Percentiles rank a stretch among this genome's conserved stretches.
These are phyloP conservation scores for Phanerochaete carnosa DNA, from an alignment of 768 basidiomycete genomes.

Conservation along the genomic window DNA sequence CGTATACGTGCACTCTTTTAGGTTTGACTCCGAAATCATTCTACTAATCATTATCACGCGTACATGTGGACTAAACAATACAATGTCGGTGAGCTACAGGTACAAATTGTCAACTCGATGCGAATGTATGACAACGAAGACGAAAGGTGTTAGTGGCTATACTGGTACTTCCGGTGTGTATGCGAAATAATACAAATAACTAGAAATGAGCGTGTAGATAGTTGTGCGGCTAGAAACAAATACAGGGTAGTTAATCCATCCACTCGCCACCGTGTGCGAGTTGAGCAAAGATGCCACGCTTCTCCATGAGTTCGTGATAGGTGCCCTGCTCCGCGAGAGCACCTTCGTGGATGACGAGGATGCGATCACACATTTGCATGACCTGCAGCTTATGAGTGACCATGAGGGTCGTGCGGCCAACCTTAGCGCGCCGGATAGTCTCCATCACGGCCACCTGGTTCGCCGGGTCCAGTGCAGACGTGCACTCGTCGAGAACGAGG, in stretches of 20 bases:
- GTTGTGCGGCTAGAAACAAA: not conserved
- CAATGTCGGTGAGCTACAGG: not conserved
- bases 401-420: constrained; percentile 82
- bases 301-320: constrained; percentile 66
- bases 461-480: constrained; percentile 82
- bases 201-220: not conserved
- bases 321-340: constrained; percentile 73
- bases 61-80: not conserved
- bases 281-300: constrained; percentile 68
- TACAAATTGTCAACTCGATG: not conserved
- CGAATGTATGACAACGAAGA: not conserved
- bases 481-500: constrained; percentile 91
- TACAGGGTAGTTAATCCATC: constrained; percentile 23
- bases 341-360: constrained; percentile 80
- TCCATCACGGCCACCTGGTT: constrained; percentile 84
- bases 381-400: constrained; percentile 90
- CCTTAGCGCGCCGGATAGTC: constrained; percentile 60
- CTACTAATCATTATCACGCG: too few relatives aligned
- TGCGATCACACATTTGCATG: constrained; percentile 90
- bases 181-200: constrained; percentile 2
- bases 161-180: not conserved
- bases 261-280: constrained; percentile 81
- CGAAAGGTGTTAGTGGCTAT: not conserved
- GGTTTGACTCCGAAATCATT: too few relatives aligned
- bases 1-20: not conserved